Evolutionary conservation across 306 rosid species (phyloP).

Genomic region (Dalbergia cultrata): DNA sequence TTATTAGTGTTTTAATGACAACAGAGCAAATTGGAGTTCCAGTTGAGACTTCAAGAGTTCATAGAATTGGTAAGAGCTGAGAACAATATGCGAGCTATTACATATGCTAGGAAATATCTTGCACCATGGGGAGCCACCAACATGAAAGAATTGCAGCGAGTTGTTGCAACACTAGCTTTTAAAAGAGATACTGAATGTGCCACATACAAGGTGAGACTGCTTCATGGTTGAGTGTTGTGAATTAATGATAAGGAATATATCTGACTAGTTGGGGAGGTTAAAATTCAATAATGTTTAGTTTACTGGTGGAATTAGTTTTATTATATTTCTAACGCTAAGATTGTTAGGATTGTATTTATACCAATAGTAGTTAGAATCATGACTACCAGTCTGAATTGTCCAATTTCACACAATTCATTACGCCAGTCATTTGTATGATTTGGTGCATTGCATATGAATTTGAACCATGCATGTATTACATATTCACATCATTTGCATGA

Average conservation of each 20-base stretch:
- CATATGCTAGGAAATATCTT: slow-evolving; percentile 86
- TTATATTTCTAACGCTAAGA: slow-evolving; percentile 1
- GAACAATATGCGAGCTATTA: slow-evolving; percentile 79
- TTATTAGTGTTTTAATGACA: slow-evolving; percentile 50
- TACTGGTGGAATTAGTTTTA: neutral
- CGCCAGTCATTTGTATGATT: neutral
- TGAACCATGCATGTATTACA: neutral
- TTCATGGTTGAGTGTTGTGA: slow-evolving; percentile 18
- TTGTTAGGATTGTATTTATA: slow-evolving; percentile 28
- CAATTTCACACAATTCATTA: slow-evolving; percentile 1
- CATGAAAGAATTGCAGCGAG: slow-evolving; percentile 93
- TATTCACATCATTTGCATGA: neutral
- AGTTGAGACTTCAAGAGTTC: slow-evolving; percentile 95
- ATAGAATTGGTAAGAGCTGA: slow-evolving; percentile 95
- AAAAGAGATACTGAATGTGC: slow-evolving; percentile 84
- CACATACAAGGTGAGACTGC: slow-evolving; percentile 78
- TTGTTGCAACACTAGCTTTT: slow-evolving; percentile 82
- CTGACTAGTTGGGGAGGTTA: slow-evolving; percentile 11
- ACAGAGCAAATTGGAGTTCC: slow-evolving; percentile 96
- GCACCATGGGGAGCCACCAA: slow-evolving; percentile 89
- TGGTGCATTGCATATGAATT: slow-evolving; percentile 11
- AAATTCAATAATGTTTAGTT: neutral
- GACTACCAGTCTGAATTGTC: slow-evolving; percentile 9
- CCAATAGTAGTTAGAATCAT: slow-evolving; percentile 33
- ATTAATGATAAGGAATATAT: neutral